Evolutionary conservation across 305 asterid species (phyloP).

Genomic region (Petunia hybrid): DNA sequence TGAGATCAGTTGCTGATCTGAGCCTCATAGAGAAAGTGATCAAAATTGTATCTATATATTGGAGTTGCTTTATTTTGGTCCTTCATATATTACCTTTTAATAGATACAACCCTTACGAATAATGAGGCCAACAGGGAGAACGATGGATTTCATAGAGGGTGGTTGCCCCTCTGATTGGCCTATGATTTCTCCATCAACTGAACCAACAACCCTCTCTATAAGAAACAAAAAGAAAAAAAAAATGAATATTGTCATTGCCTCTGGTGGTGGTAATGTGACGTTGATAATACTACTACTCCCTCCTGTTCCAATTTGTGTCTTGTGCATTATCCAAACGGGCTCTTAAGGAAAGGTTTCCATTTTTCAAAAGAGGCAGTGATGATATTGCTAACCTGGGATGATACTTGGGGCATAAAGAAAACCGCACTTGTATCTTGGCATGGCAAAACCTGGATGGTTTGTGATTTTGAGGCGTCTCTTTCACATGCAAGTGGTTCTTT

Average conservation of each 20-base stretch:
- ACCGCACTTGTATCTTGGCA: conserved; percentile 54
- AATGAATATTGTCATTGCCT: too few species aligned
- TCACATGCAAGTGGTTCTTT: conserved; percentile 40
- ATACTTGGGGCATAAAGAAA: conserved; percentile 27
- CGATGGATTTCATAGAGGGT: not conserved
- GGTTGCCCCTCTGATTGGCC: not conserved
- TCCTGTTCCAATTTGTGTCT: not conserved
- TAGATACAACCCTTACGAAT: too few species aligned
- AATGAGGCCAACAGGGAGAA: conserved; percentile 24
- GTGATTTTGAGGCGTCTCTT: not conserved
- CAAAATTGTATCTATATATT: too few species aligned
- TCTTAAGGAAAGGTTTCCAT: too few species aligned
- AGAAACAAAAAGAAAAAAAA: not conserved
- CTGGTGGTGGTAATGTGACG: too few species aligned
- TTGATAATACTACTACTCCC: too few species aligned
- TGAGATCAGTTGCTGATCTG: too few species aligned
- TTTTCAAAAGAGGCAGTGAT: not conserved
- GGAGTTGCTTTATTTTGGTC: too few species aligned
- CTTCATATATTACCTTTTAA: too few species aligned
- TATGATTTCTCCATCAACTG: not conserved
- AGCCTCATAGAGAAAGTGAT: too few species aligned
- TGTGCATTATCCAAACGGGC: too few species aligned
- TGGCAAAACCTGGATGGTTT: conserved; percentile 31
- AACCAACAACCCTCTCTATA: too few species aligned
- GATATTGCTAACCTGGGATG: not conserved